These are phyloP conservation scores for Diutina siamensis DNA, from an alignment of 1,139 yeast genomes.

Conservation along the genomic window DNA sequence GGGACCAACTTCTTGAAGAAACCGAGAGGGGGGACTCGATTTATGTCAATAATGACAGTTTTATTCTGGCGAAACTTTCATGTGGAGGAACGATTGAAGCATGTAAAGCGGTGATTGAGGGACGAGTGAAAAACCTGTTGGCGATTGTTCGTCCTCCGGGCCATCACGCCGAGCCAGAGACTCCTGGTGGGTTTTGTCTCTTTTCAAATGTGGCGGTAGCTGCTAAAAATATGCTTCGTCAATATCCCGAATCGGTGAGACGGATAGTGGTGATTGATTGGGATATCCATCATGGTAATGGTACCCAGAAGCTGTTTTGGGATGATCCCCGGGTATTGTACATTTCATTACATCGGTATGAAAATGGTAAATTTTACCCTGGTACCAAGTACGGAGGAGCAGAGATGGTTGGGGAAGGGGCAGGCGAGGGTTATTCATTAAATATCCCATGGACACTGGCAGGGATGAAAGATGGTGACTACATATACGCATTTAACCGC, in stretches of 20 bases:
- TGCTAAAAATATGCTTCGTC: slow-evolving; percentile 70
- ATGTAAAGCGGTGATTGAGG: slow-evolving; percentile 90
- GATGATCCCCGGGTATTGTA: slow-evolving; percentile 86
- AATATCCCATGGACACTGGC: slow-evolving; percentile 93
- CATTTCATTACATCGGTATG: slow-evolving; percentile 85
- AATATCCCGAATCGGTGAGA: slow-evolving; percentile 82
- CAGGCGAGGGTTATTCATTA: slow-evolving; percentile 76
- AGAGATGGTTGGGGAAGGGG: slow-evolving; percentile 71
- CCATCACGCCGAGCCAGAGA: slow-evolving; percentile 96
- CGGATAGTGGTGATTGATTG: slow-evolving; percentile 82
- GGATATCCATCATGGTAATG: slow-evolving; percentile 98
- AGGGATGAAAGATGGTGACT: slow-evolving; percentile 95
- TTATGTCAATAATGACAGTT: slow-evolving; percentile 87
- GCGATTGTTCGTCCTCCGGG: slow-evolving; percentile 99
- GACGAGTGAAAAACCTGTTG: slow-evolving; percentile 77
- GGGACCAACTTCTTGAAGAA: slow-evolving; percentile 67
- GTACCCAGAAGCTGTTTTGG: slow-evolving; percentile 87
- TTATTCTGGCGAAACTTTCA: slow-evolving; percentile 75
- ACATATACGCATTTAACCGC: slow-evolving; percentile 80
- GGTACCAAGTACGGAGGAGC: slow-evolving; percentile 78
- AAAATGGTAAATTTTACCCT: slow-evolving; percentile 87
- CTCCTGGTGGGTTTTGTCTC: slow-evolving; percentile 94
- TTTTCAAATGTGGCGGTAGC: slow-evolving; percentile 97
- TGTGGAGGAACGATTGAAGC: slow-evolving; percentile 98
- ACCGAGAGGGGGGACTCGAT: slow-evolving; percentile 93